Evolutionary conservation across 768 basidiomycete species (phyloP).

Genomic region (Bullera alba): DNA sequence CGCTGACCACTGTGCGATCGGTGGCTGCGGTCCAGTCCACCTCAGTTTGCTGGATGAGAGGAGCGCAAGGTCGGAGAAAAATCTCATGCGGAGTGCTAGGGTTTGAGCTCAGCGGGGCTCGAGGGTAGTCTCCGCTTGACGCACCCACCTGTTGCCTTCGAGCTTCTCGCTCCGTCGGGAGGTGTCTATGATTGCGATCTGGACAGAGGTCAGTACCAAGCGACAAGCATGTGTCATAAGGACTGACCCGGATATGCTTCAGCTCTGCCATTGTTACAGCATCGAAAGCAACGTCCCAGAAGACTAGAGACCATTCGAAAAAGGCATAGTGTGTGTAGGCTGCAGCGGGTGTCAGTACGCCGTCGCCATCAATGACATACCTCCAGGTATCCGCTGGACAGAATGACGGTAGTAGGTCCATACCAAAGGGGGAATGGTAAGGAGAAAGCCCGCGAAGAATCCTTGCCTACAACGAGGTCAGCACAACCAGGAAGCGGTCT

Average conservation of each 20-base stretch:
- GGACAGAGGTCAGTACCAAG: neutral
- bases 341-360: constrained; percentile 36
- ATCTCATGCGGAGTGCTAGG: too few species aligned
- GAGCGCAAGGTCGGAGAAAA: neutral
- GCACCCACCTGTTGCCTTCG: too few species aligned
- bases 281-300: constrained; percentile 43
- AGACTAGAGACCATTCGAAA: constrained; percentile 64
- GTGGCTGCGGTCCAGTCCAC: too few species aligned
- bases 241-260: constrained; percentile 20
- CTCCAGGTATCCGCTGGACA: constrained; percentile 67
- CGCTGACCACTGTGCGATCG: too few species aligned
- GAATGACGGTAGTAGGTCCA: constrained; percentile 85
- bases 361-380: constrained; percentile 47
- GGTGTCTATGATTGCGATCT: constrained; percentile 19
- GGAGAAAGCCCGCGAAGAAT: constrained; percentile 62
- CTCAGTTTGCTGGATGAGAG: too few species aligned
- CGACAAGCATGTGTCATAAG: neutral
- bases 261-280: constrained; percentile 26
- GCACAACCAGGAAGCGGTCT: neutral
- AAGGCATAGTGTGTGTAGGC: constrained; percentile 81
- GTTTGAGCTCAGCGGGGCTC: too few species aligned
- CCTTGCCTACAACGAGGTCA: constrained; percentile 49
- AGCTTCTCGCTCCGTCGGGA: neutral
- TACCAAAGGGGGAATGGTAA: constrained; percentile 62
- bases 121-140: too few species aligned